Conservation (phyloP, 768 basidiomycete genomes). For the Dioszegia hungarica region DNA sequence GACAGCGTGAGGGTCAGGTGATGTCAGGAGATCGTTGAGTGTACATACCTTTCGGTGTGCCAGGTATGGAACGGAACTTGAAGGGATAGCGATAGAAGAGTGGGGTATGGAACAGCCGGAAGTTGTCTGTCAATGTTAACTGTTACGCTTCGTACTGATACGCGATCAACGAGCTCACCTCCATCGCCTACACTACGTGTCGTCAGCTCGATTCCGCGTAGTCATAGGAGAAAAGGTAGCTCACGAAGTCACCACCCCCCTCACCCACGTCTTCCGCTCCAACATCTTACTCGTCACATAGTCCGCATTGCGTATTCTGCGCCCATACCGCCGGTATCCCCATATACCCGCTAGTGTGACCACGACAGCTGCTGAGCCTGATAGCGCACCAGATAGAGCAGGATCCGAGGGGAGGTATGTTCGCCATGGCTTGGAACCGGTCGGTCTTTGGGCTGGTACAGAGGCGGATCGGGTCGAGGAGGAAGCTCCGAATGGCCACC, state of each 20-base stretch:
- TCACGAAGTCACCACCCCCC: constrained; percentile 75
- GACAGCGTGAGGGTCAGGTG: too few species aligned
- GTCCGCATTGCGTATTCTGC: constrained; percentile 61
- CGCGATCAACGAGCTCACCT: constrained; percentile 17
- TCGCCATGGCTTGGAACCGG: constrained; percentile 4
- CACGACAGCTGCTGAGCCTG: constrained; percentile 47
- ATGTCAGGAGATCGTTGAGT: neutral
- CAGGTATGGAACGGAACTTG: constrained; percentile 64
- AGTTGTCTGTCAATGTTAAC: constrained; percentile 59
- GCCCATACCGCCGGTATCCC: constrained; percentile 33
- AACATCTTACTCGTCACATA: constrained; percentile 67
- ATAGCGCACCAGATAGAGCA: constrained; percentile 24
- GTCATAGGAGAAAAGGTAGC: neutral
- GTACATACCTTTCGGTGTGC: constrained; percentile 56
- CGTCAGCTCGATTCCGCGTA: neutral
- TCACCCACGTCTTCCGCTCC: constrained; percentile 61
- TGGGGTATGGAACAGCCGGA: constrained; percentile 81
- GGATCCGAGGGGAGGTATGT: constrained; percentile 33
- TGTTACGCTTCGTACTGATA: neutral
- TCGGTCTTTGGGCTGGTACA: neutral
- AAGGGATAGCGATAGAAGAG: constrained; percentile 70
- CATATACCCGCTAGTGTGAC: constrained; percentile 29
- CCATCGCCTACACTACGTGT: constrained; percentile 37
- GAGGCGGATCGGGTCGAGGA: constrained; percentile 7
- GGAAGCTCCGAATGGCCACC: constrained; percentile 3